Evolutionary conservation across 768 basidiomycete genomes (phyloP).

Genomic region (Kwoniella bestiolae): DNA sequence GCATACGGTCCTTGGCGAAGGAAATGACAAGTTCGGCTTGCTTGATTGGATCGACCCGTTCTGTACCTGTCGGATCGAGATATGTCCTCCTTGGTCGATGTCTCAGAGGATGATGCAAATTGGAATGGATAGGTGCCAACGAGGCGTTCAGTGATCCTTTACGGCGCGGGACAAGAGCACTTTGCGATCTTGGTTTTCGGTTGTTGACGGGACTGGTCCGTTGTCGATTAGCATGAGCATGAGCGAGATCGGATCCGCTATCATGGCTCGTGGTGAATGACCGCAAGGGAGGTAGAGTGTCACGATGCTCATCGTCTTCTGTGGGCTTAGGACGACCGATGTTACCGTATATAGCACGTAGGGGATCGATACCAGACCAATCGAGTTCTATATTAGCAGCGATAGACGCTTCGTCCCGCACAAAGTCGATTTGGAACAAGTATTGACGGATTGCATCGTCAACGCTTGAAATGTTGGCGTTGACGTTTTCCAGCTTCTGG

Average conservation of each 20-base stretch:
- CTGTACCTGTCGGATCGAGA: conserved; percentile 23
- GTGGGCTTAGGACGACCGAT: neutral
- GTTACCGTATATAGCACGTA: conserved; percentile 7
- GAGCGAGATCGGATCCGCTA: conserved; percentile 17
- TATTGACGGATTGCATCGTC: conserved; percentile 39
- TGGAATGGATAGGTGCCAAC: conserved; percentile 6
- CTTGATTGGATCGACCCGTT: conserved; percentile 22
- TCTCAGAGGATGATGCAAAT: conserved; percentile 2
- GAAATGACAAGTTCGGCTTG: conserved; percentile 21
- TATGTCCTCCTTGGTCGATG: conserved; percentile 26
- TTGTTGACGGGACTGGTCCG: neutral
- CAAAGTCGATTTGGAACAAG: conserved; percentile 30
- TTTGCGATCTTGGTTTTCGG: neutral
- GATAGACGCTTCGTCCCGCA: conserved; percentile 16
- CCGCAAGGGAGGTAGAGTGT: conserved; percentile 13
- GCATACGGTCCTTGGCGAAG: neutral
- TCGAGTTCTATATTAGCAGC: conserved; percentile 28
- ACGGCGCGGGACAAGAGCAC: neutral
- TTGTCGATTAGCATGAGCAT: conserved; percentile 3
- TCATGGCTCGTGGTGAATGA: conserved; percentile 10
- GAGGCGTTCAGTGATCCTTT: conserved; percentile 11
- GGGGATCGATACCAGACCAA: conserved; percentile 10
- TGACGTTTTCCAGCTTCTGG: conserved; percentile 21
- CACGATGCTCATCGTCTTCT: conserved; percentile 8
- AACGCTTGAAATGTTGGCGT: conserved; percentile 16